Percentiles rank a stretch among this genome's conserved stretches.
Conservation (phyloP, 176 grass and related monocot species). For the Hordeum marinum region DNA sequence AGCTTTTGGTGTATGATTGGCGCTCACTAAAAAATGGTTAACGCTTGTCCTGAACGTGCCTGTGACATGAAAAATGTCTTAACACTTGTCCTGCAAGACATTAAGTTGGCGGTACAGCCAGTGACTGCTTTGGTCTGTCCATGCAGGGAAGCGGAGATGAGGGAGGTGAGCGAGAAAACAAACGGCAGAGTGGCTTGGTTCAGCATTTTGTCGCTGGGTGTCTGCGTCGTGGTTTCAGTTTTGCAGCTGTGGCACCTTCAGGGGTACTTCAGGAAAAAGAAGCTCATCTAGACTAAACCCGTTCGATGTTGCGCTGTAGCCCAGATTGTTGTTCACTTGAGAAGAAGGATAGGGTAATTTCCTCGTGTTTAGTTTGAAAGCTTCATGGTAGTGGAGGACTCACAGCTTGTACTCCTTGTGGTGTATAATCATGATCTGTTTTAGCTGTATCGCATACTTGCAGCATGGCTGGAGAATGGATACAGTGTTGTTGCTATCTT, state of each 20-base stretch:
- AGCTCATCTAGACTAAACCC: constrained; percentile 61
- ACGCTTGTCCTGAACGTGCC: no score
- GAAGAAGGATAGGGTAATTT: not conserved
- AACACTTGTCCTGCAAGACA: not conserved
- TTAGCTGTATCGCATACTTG: not conserved
- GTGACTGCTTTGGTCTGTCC: constrained; percentile 17
- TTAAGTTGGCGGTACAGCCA: not conserved
- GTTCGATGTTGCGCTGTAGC: not conserved
- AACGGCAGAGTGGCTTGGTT: constrained; percentile 81
- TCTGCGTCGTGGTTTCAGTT: constrained; percentile 63
- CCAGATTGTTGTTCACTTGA: constrained; percentile 13
- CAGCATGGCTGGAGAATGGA: not conserved
- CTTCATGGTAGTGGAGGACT: not conserved
- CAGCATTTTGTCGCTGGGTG: constrained; percentile 66
- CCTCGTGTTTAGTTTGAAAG: not conserved
- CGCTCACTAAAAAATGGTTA: no score
- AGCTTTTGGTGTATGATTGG: no score
- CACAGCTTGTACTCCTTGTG: constrained; percentile 17
- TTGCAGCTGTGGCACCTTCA: constrained; percentile 84
- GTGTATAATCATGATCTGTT: not conserved
- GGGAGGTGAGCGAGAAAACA: constrained; percentile 75
- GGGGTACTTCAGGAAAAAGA: constrained; percentile 84
- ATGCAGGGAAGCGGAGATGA: constrained; percentile 85
- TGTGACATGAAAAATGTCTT: not conserved
- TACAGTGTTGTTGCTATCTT: not conserved